Evolutionary conservation across 2,329 filamentous ascomycete species (phyloP), one percentile per base, ranked within the genome.

Genomic region (Aspergillus udagawae): DNA sequence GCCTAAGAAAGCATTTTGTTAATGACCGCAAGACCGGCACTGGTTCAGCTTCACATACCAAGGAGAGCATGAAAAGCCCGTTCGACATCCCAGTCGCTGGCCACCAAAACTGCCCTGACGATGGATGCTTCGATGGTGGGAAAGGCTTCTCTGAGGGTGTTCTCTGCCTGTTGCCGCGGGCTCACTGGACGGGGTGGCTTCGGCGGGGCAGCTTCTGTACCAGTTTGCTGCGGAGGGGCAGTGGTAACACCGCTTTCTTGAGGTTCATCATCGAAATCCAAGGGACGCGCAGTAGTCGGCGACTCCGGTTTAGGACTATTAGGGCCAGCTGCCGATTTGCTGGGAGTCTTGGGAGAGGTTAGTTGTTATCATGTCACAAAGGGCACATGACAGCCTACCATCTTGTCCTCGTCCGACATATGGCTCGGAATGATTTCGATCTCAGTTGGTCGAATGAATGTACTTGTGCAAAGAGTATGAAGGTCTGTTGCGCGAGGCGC

Each of bases 51-150:
- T 14, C 27, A 68, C 82, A 60, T 80, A 91, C 90, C 90, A 48
- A 99, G 82, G 47, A 99, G 82, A 38, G 94, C 94, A 77, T 97
- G 94, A 78, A 99, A 99, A 14, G 94, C 93, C 32, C 91, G 90
- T 74, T 99, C 94, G 50, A 97, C 87, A 68, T 88, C 86, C 58
- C 92, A 93, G 57, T 87, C 83, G 73, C 94, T 97, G 14, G 94
- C 94, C 25, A 84, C 82, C 62, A 99, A 78, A 0, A 99, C 89
- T 29, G 94, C 94, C 75, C 88, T 96, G 73, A 99, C 84, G 49
- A 99, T 89, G 48, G 85, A 74, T 7, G 78, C 72, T 54, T 99
- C 94, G 59, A 97, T 90, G 55, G 80, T 83, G 0, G 94, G 94
- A 68, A 99, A 99, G 0, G 94, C 94, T 74, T 99, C 94, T 73